Conservation (phyloP, 441 rosid genomes). For the Jatropha multifida region DNA sequence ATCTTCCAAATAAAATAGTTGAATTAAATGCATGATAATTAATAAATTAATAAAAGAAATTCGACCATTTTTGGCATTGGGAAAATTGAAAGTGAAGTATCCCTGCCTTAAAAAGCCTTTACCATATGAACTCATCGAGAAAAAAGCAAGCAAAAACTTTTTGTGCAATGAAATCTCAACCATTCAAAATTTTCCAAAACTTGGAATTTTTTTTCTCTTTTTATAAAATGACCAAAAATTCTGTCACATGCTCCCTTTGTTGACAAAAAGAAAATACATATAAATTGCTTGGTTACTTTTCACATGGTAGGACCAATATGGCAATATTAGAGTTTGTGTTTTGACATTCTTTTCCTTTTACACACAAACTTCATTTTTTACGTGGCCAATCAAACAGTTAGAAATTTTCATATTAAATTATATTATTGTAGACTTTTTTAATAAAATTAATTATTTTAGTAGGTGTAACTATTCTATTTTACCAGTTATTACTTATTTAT, state of each 20-base stretch:
- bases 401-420: background rate
- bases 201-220: background rate
- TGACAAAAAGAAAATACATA: conserved; percentile 14
- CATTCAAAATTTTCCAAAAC: background rate
- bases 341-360: background rate
- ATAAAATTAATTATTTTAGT: too few relatives aligned
- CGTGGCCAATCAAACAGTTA: background rate
- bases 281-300: background rate
- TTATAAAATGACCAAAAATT: conserved; percentile 6
- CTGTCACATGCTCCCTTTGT: conserved; percentile 10
- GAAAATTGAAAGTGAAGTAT: conserved; percentile 11
- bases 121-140: background rate
- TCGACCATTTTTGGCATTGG: background rate
- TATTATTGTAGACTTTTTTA: too few relatives aligned
- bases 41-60: background rate
- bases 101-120: background rate
- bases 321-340: background rate
- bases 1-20: too few relatives aligned
- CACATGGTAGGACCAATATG: conserved; percentile 23
- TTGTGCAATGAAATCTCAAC: background rate
- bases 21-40: background rate
- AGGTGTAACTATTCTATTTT: too few relatives aligned
- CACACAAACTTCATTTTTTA: background rate
- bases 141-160: background rate
- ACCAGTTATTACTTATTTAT: too few relatives aligned